Evolutionary conservation across 345 rosid species (phyloP).

Genomic region (Noccaea caerulescens): DNA sequence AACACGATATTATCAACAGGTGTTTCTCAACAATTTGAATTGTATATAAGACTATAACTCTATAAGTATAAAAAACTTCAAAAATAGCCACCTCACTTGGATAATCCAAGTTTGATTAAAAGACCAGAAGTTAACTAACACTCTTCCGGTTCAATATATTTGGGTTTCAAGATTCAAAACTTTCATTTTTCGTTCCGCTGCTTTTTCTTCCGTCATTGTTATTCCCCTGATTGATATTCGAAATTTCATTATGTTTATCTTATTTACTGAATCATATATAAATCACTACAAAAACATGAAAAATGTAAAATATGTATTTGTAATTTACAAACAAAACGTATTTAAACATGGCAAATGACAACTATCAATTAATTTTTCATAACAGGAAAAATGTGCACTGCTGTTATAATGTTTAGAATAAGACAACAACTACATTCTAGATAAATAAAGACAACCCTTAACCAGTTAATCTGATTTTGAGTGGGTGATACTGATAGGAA

Average conservation of each 20-base stretch:
- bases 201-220: not conserved
- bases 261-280: not conserved
- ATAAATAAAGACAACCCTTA: not conserved
- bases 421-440: not conserved
- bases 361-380: no score
- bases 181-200: not conserved
- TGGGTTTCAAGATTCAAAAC: not conserved
- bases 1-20: slow-evolving; percentile 18
- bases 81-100: slow-evolving; percentile 14
- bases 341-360: not conserved
- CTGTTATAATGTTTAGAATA: not conserved
- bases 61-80: not conserved
- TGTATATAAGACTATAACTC: not conserved
- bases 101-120: slow-evolving; percentile 10
- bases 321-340: not conserved
- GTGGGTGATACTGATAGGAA: no score
- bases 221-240: not conserved
- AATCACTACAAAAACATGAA: not conserved
- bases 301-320: no score
- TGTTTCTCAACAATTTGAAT: slow-evolving; percentile 16
- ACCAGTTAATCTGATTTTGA: no score
- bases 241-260: not conserved
- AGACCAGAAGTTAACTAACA: slow-evolving; percentile 1
- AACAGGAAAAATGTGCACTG: not conserved
- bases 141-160: no score